Base-by-base conservation (phyloP, 2,329 filamentous ascomycete species). In the Xylaria sp. region DNA sequence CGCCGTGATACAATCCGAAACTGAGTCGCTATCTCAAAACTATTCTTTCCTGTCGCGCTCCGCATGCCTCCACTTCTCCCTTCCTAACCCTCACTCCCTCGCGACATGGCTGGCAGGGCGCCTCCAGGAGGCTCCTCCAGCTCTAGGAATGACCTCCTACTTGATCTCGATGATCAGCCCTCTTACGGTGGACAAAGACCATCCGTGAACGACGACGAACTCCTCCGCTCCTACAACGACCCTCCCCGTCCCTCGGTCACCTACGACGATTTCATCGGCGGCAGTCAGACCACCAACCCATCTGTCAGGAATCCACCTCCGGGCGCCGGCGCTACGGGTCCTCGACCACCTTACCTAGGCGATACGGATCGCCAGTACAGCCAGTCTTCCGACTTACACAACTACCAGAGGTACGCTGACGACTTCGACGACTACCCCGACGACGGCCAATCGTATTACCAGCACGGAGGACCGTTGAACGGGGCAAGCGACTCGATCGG, bases 251-350 rank as follows among this genome's bases (percentile, higher is more conserved):
- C 92, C 48, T 97, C 92, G 21, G 86, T 93, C 48, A 96, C 92
- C 54, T 97, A 97, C 74, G 93, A 97, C 79, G 89, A 94, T 66
- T 97, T 97, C 71, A 88, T 97, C 59, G 93, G 93, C 60, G 86
- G 79, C 45, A 77, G 78, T 60, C 78, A 78, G 57, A 75, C 79
- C 55, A 73, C 78, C 48, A 78, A 81, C 45, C 71, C 78, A 19
- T 72, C 78, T 43, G 72, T 73, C 49, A 76, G 75, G 61, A 73
- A 77, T 53, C 67, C 65, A 38, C 54, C 66, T 22, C 59, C 66
- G 6, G 70, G 68, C 51, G 69, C 66, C 48, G 54, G 49, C 40
- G 50, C 60, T 46, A 55, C 62, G 39, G 66, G 59, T 29, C 67
- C 67, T 19, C 64, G 66, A 13, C 73, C 71, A 37, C 79, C 81